Evolutionary conservation across 805 yeast species (phyloP).

Genomic region (Kluyveromyces dobzhanskii): DNA sequence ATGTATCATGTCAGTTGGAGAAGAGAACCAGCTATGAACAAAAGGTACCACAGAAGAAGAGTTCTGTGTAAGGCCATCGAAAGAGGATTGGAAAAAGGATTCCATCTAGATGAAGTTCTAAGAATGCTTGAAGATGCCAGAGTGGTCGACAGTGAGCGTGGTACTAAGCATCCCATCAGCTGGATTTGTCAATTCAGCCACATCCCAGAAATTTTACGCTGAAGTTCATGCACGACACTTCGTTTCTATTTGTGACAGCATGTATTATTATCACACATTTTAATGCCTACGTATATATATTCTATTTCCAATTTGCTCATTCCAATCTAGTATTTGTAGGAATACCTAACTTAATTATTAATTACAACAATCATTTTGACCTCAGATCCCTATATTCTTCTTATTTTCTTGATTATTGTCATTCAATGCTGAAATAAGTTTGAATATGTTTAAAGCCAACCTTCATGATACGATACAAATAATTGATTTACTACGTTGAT

Average conservation of each 20-base stretch:
- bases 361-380: too few species aligned
- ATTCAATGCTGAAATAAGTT: too few species aligned
- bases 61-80: conserved; percentile 50
- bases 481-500: too few species aligned
- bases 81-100: conserved; percentile 38
- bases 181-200: conserved; percentile 36
- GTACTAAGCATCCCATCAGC: conserved; percentile 36
- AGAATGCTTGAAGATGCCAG: conserved; percentile 40
- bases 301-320: too few species aligned
- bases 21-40: conserved; percentile 43
- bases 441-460: too few species aligned
- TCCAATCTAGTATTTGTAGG: too few species aligned
- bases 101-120: conserved; percentile 34
- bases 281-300: too few species aligned
- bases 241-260: not conserved
- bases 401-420: too few species aligned
- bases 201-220: conserved; percentile 20
- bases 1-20: conserved; percentile 50
- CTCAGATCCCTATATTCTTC: too few species aligned
- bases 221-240: not conserved
- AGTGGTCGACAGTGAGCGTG: conserved; percentile 34
- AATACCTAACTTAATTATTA: too few species aligned
- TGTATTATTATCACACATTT: too few species aligned
- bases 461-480: too few species aligned
- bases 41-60: conserved; percentile 45